Evolutionary conservation across 371 early-diverging fungal genomes (phyloP).

Genomic region (Sporodiniella umbellata): DNA sequence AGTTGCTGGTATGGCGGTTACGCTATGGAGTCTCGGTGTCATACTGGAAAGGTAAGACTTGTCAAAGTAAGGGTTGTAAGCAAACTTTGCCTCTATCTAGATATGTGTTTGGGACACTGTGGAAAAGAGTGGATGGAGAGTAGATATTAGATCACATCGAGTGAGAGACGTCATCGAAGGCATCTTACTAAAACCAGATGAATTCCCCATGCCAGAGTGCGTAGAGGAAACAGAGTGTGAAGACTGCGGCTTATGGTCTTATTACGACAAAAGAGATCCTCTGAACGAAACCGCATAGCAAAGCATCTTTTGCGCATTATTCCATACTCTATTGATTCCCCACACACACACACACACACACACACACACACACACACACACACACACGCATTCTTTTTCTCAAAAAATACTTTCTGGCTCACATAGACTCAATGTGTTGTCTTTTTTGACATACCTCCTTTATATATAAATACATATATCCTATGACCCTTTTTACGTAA

Average conservation of each 20-base stretch:
- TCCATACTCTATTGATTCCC: too few species aligned
- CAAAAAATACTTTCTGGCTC: too few species aligned
- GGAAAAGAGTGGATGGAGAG: slow-evolving; percentile 65
- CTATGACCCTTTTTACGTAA: too few species aligned
- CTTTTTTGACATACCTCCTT: too few species aligned
- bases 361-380: too few species aligned
- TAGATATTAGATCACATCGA: slow-evolving; percentile 75
- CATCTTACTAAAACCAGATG: slow-evolving; percentile 59
- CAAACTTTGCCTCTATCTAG: slow-evolving; percentile 10
- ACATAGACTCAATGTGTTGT: too few species aligned
- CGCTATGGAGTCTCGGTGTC: slow-evolving; percentile 79
- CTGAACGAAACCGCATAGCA: background rate
- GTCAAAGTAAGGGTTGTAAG: background rate
- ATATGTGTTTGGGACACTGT: slow-evolving; percentile 71
- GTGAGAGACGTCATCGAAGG: slow-evolving; percentile 77
- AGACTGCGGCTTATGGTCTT: slow-evolving; percentile 79
- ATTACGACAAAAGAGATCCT: slow-evolving; percentile 36
- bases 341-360: too few species aligned
- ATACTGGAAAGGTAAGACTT: slow-evolving; percentile 44
- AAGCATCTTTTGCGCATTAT: too few species aligned
- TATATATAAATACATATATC: too few species aligned
- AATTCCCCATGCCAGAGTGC: slow-evolving; percentile 40
- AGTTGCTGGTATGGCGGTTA: slow-evolving; percentile 89
- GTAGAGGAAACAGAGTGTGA: slow-evolving; percentile 65
- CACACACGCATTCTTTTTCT: too few species aligned